Evolutionary conservation across 31 red algal genomes (phyloP).

Genomic region (Odonthalia washingtoniensis): DNA sequence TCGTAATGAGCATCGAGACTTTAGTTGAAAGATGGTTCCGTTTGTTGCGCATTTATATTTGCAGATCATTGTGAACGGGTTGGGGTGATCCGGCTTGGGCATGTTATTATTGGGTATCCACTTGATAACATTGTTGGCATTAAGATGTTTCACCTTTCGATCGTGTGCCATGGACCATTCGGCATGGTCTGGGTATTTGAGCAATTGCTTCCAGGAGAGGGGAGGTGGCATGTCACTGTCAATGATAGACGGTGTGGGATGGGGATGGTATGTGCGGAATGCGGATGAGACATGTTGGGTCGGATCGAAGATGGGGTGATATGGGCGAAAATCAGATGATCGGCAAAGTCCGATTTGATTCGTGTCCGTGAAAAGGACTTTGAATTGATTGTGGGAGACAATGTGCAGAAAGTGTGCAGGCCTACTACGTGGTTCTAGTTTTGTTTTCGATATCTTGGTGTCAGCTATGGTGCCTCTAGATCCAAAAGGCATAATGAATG

Average conservation of each 20-base stretch:
- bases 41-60: background rate
- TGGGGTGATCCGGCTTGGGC: background rate
- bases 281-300: background rate
- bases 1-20: conserved; percentile 36
- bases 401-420: background rate
- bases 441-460: background rate
- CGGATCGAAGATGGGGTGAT: background rate
- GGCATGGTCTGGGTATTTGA: background rate
- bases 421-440: background rate
- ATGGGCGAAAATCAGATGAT: too few relatives aligned
- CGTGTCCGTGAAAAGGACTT: too few relatives aligned
- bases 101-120: background rate
- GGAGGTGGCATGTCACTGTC: too few relatives aligned
- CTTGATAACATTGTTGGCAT: background rate
- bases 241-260: background rate
- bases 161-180: too few relatives aligned
- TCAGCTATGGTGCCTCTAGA: background rate
- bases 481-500: background rate
- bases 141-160: background rate
- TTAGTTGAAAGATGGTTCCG: background rate
- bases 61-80: conserved; percentile 31
- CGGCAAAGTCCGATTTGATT: too few relatives aligned
- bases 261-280: background rate
- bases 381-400: background rate
- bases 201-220: background rate